These are phyloP conservation scores for Cystobasidium slooffiae DNA, from an alignment of 1,284 basidiomycete genomes.

Conservation along the genomic window DNA sequence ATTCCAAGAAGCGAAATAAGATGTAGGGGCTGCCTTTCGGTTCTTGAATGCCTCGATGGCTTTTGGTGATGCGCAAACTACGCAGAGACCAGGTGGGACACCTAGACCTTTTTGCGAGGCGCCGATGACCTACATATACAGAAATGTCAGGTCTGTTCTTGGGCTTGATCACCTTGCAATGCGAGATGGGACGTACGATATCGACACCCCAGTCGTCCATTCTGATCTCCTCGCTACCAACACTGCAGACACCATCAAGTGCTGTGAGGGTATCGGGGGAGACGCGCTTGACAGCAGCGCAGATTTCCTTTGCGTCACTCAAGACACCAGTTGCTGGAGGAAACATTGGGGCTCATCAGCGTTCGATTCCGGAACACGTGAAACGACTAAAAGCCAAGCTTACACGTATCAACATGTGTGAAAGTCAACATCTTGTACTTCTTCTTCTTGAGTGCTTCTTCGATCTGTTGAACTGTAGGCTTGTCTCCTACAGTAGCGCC, in stretches of 20 bases:
- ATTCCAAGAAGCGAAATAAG: constrained; percentile 85
- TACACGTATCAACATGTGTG: constrained; percentile 70
- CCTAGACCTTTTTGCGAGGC: constrained; percentile 96
- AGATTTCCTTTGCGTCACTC: constrained; percentile 79
- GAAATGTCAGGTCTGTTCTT: neutral
- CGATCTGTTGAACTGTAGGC: constrained; percentile 68
- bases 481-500: constrained; percentile 80
- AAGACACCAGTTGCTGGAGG: constrained; percentile 69
- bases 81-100: constrained; percentile 89
- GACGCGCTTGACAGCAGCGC: constrained; percentile 72
- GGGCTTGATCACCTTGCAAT: neutral
- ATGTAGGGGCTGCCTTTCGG: constrained; percentile 71
- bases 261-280: constrained; percentile 86
- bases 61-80: constrained; percentile 78
- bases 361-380: neutral
- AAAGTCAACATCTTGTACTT: constrained; percentile 89
- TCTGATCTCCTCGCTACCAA: constrained; percentile 92
- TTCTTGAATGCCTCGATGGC: constrained; percentile 76
- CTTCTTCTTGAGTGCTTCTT: constrained; percentile 74
- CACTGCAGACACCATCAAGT: constrained; percentile 92
- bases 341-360: neutral
- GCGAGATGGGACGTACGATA: constrained; percentile 53
- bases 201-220: constrained; percentile 94
- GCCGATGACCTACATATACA: constrained; percentile 62
- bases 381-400: neutral